Base-by-base conservation (phyloP, 768 basidiomycete genomes). In the Rhodotorula taiwanensis region DNA sequence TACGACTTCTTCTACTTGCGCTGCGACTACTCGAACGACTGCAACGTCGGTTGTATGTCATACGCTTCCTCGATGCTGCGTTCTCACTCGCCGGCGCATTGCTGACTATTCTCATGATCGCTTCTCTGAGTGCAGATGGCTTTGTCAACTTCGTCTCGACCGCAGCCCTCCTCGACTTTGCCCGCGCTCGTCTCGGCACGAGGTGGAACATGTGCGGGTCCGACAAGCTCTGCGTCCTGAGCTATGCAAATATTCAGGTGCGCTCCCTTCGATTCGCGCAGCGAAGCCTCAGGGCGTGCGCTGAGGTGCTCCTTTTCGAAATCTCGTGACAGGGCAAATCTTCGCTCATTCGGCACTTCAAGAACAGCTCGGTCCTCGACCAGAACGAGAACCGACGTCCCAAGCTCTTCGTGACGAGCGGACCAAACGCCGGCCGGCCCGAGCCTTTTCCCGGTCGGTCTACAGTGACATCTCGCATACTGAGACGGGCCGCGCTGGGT, bases 191-290 rank as follows among this genome's bases (percentile, higher is more conserved):
- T 64, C 78, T 92, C 45, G 88, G 88, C 11, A 82, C 86, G 66
- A 88, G 87, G 76, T 93, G 90, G 89, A 91, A 93, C 73, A 84
- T 89, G 84, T 91, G 88, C 74, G 87, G 87, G 14, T 89, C 88
- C 64, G 88, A 92, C 76, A 93, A 93, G 72, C 84, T 90, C 14
- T 76, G 91, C 55, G 86, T 91, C 71, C 89, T 91, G 86, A 55
- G 86, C 69, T 93, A 91, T 73, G 91, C 90, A 5, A 91, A 89
- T 70, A 90, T 88, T 72, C 89, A 92, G 52, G 89, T 89, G 66
- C 56, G 87, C 80, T n/a, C 45, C 36, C 15, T 33, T 15, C 7
- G 9, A 15, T 16, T 13, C 28, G 11, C 36, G 21, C 16, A 25
- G n/a, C n/a, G n/a, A n/a, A n/a, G n/a, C n/a, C n/a, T n/a, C n/a